Conservation (phyloP, 106 monocot genomes). For the Alisma plantagoaquatica region DNA sequence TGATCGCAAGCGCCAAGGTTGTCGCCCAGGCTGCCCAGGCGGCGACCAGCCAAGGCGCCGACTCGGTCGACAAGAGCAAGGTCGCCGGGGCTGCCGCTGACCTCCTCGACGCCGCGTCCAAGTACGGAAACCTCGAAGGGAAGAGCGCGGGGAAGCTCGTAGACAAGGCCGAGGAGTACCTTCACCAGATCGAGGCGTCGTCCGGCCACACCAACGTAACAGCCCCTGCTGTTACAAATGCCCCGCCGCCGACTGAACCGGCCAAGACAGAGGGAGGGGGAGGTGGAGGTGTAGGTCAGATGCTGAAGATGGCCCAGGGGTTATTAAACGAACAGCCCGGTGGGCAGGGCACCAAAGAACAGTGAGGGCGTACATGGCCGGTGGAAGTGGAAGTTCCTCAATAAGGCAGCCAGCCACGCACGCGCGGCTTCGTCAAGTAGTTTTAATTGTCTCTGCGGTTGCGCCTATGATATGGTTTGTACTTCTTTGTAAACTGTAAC, state of each 20-base stretch:
- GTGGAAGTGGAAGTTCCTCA: too few relatives aligned
- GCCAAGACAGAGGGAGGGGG: not conserved
- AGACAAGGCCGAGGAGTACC: constrained; percentile 45
- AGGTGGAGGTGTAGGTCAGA: constrained; percentile 1
- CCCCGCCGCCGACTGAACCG: not conserved
- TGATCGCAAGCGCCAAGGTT: constrained; percentile 45
- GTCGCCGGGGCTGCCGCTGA: constrained; percentile 41
- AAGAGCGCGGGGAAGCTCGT: constrained; percentile 38
- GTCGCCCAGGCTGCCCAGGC: constrained; percentile 30
- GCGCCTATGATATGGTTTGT: too few relatives aligned
- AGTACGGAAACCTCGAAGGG: constrained; percentile 46
- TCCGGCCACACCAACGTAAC: not conserved
- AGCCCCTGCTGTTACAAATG: not conserved
- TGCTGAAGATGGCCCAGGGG: constrained; percentile 6
- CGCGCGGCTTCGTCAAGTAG: too few relatives aligned
- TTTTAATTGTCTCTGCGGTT: too few relatives aligned
- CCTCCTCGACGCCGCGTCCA: constrained; percentile 43
- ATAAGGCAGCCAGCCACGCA: too few relatives aligned
- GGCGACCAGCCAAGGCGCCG: constrained; percentile 11
- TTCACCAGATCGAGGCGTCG: constrained; percentile 19
- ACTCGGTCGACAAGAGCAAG: constrained; percentile 37
- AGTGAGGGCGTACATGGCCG: too few relatives aligned
- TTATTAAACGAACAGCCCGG: not conserved
- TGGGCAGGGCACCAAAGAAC: not conserved
- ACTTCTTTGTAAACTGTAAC: too few relatives aligned